These are phyloP conservation scores for Nicotiana paniculata DNA, from an alignment of 257 asterid species.

Conservation along the genomic window DNA sequence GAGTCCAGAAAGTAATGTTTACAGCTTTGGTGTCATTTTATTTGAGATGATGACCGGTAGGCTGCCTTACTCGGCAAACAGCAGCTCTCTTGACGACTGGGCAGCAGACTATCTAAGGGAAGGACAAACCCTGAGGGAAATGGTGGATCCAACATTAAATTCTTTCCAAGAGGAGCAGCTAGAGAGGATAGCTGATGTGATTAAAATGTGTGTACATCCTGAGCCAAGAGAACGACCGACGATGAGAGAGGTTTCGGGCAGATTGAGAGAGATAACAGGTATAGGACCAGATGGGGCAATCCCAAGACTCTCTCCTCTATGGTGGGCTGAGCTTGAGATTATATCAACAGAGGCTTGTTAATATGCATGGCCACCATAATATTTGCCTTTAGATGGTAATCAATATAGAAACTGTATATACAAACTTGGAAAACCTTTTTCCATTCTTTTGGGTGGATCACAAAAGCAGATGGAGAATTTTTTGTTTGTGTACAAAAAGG, in stretches of 20 bases:
- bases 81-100: conserved; percentile 45
- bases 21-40: conserved; percentile 66
- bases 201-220: conserved; percentile 43
- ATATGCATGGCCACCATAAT: background rate
- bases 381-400: background rate
- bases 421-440: conserved; percentile 5
- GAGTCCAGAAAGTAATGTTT: conserved; percentile 38
- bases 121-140: conserved; percentile 24
- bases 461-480: background rate
- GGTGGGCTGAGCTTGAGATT: conserved; percentile 98
- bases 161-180: conserved; percentile 44
- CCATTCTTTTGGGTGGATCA: background rate
- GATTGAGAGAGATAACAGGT: conserved; percentile 60
- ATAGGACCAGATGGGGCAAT: conserved; percentile 63
- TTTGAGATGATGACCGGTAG: conserved; percentile 68
- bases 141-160: conserved; percentile 57
- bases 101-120: conserved; percentile 58
- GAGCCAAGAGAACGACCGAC: conserved; percentile 41
- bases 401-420: conserved; percentile 7
- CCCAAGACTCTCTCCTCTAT: conserved; percentile 64
- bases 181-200: conserved; percentile 39
- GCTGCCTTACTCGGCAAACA: conserved; percentile 56
- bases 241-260: conserved; percentile 43
- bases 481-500: background rate
- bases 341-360: conserved; percentile 27